Conservation (phyloP, 2,329 filamentous ascomycete genomes). For the Cladosporium velox region DNA sequence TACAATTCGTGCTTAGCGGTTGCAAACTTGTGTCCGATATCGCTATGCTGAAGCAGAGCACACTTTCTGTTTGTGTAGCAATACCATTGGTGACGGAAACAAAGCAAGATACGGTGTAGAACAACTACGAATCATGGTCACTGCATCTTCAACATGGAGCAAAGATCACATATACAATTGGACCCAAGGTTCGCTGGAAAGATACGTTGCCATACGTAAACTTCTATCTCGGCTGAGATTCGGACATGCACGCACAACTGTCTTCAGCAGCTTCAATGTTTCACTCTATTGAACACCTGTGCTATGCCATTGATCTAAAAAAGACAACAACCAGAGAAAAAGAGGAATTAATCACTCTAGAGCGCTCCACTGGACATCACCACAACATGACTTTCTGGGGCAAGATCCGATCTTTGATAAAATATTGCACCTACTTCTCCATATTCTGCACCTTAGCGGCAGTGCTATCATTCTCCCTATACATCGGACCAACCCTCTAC, state of each 20-base stretch:
- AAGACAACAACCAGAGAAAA: too few relatives aligned
- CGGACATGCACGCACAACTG: background rate
- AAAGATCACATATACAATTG: background rate
- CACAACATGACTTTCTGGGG: slow-evolving; percentile 1
- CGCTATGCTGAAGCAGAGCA: background rate
- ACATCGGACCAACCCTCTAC: slow-evolving; percentile 17
- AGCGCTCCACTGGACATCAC: background rate
- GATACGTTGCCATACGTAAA: background rate
- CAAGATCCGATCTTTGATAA: background rate
- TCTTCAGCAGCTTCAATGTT: background rate
- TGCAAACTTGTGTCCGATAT: background rate
- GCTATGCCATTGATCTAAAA: background rate
- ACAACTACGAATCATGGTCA: too few relatives aligned
- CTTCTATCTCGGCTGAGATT: background rate
- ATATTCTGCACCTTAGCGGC: slow-evolving; percentile 10
- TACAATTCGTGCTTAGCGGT: background rate
- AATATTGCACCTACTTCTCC: slow-evolving; percentile 7
- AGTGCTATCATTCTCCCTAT: slow-evolving; percentile 9
- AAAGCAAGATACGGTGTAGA: too few relatives aligned
- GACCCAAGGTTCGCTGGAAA: background rate
- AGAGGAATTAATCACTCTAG: background rate
- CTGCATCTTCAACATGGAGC: background rate
- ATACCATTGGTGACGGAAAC: too few relatives aligned
- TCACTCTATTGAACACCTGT: background rate
- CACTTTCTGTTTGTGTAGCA: too few relatives aligned